Evolutionary conservation across 805 yeast species (phyloP), one percentile per base, ranked within the genome.

Genomic region (Metschnikowia gelsemii): DNA sequence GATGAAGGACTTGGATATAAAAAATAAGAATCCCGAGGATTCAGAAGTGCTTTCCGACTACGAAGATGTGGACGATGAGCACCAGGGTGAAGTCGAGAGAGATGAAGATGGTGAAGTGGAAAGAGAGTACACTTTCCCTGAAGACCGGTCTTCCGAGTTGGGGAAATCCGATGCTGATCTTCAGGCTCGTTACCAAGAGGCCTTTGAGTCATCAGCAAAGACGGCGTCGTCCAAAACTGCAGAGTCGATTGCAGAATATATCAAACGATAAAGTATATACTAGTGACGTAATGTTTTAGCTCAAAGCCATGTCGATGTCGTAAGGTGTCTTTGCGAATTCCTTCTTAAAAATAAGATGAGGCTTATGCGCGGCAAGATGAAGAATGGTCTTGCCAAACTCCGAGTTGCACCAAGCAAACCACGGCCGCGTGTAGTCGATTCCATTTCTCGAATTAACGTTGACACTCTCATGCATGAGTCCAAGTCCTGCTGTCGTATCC

Each of bases 321-420:
- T 66, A 70, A 3, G 64, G 56, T 8, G 37, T 42, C 2, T 45
- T 16, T 1, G 59, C 46, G 39, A 51, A 66, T 35, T 71, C 70
- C 2, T 68, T 61, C 32, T 74, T 75, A 54, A 86, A 82, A 11
- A 87, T 75, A 49, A 87, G 63, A 54, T 84, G 76, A 0, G 95
- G 95, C 56, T 84, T 85, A 38, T 84, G 66, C 43, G 73, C 64
- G 2, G 91, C 89, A 46, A 88, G 64, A 53, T 87, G 83, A 33
- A 88, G 59, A n/a, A 88, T 82, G 0, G 95, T 83, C 61, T 86
- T 86, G 16, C 89, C 96, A 64, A 88, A 87, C 62, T 89, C 96
- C 1, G 95, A 80, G 58, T 88, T 88, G 52, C 95, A 85, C 96
- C 96, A 88, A 4, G 95, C 84, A 67, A 89, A 89, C 96, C 96